These are phyloP conservation scores for Neoboletus magnificus DNA, from an alignment of 768 basidiomycete species.

Conservation along the genomic window DNA sequence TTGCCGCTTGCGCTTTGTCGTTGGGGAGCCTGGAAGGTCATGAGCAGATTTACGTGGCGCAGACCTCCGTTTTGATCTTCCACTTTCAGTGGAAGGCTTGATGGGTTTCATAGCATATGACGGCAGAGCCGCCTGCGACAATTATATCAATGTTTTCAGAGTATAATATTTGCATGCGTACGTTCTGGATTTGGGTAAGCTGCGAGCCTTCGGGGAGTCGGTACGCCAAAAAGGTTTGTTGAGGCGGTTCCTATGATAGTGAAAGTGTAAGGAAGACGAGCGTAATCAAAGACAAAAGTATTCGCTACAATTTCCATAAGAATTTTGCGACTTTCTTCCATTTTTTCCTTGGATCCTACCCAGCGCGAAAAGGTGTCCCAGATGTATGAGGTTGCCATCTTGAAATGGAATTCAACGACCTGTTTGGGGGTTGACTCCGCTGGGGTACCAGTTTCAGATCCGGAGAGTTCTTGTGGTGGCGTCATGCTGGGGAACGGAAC, in stretches of 20 bases:
- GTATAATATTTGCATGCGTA: conserved; percentile 28
- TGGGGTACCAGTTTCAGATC: conserved; percentile 9
- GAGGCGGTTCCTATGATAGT: conserved; percentile 36
- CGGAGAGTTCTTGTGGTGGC: conserved; percentile 9
- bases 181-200: conserved; percentile 57
- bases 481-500: conserved; percentile 41
- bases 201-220: conserved; percentile 54
- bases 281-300: neutral
- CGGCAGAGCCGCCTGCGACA: conserved; percentile 41
- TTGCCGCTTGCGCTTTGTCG: conserved; percentile 42
- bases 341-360: conserved; percentile 55
- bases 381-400: conserved; percentile 43
- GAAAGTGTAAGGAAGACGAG: neutral
- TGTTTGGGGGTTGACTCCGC: conserved; percentile 22
- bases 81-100: conserved; percentile 45
- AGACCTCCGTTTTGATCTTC: conserved; percentile 36
- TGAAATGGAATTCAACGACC: conserved; percentile 47
- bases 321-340: conserved; percentile 45
- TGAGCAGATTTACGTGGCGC: conserved; percentile 31
- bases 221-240: conserved; percentile 54
- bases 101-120: conserved; percentile 55
- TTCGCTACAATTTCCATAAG: conserved; percentile 45
- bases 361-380: conserved; percentile 62
- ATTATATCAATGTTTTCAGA: neutral
- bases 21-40: conserved; percentile 14